Evolutionary conservation across 768 basidiomycete species (phyloP).

Genomic region (Postia placenta): DNA sequence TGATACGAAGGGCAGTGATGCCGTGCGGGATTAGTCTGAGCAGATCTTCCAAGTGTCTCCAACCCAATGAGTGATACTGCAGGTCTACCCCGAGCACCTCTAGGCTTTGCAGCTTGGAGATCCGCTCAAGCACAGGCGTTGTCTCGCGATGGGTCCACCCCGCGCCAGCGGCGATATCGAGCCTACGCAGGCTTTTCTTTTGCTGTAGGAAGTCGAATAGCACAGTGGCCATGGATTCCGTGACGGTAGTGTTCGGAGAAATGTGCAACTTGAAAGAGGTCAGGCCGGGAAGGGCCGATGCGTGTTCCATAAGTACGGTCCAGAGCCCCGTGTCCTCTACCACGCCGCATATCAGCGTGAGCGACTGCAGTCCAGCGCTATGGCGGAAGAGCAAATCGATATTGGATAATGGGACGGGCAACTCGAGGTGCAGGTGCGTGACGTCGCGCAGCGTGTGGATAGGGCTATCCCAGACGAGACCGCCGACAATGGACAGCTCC

Average conservation of each 20-base stretch:
- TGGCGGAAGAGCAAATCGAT: constrained; percentile 7
- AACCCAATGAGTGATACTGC: neutral
- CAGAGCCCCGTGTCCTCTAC: neutral
- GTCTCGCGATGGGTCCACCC: too few relatives aligned
- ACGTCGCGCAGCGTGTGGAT: constrained; percentile 2
- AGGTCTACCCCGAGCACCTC: constrained; percentile 8
- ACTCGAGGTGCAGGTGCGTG: constrained; percentile 4
- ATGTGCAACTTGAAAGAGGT: constrained; percentile 6
- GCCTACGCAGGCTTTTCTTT: constrained; percentile 3
- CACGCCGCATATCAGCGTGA: neutral
- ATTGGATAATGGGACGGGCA: neutral
- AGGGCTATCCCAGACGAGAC: constrained; percentile 1
- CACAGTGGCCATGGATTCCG: neutral
- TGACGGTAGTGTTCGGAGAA: neutral
- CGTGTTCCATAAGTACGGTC: neutral
- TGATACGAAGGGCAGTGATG: neutral
- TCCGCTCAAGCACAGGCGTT: neutral
- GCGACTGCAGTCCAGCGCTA: constrained; percentile 2
- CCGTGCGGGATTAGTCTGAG: neutral
- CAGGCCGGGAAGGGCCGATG: constrained; percentile 2
- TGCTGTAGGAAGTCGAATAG: constrained; percentile 4
- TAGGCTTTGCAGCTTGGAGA: neutral
- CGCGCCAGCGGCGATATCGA: constrained; percentile 2
- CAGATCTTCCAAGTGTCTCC: too few relatives aligned
- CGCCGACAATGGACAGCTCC: constrained; percentile 2